Evolutionary conservation across 805 yeast species (phyloP).

Genomic region (Cyberlindnera americana): DNA sequence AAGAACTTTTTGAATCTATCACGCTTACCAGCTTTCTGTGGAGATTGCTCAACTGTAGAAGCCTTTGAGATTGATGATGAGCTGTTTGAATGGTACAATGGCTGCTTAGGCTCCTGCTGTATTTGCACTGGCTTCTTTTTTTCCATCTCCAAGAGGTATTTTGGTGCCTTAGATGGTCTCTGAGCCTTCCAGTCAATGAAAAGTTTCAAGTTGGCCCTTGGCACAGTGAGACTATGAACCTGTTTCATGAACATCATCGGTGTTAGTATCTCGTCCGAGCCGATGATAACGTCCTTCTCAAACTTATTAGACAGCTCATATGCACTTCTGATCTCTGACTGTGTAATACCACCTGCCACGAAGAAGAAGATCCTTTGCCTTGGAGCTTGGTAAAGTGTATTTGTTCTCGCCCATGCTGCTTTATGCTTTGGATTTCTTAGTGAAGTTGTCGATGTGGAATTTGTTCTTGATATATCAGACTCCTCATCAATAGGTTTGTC

Average conservation of each 20-base stretch:
- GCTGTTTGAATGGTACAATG: slow-evolving; percentile 1
- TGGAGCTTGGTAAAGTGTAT: slow-evolving; percentile 32
- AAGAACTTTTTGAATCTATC: slow-evolving; percentile 46
- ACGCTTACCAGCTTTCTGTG: slow-evolving; percentile 41
- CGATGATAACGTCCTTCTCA: slow-evolving; percentile 74
- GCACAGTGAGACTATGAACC: slow-evolving; percentile 33
- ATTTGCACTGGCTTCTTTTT: slow-evolving; percentile 14
- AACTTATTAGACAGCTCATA: slow-evolving; percentile 61
- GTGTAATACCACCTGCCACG: slow-evolving; percentile 87
- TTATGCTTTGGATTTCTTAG: slow-evolving; percentile 68
- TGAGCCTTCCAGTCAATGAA: slow-evolving; percentile 32
- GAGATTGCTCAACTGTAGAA: slow-evolving; percentile 7
- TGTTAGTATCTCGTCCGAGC: slow-evolving; percentile 70
- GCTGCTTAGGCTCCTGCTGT: slow-evolving; percentile 11
- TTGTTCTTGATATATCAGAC: slow-evolving; percentile 29
- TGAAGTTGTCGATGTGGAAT: slow-evolving; percentile 41
- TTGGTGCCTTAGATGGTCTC: slow-evolving; percentile 40
- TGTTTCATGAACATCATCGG: slow-evolving; percentile 42
- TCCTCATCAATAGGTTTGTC: slow-evolving; percentile 61
- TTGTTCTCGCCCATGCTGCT: slow-evolving; percentile 70
- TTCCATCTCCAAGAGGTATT: slow-evolving; percentile 38
- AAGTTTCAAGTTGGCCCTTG: slow-evolving; percentile 41
- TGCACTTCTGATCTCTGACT: slow-evolving; percentile 72
- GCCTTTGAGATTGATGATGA: not conserved
- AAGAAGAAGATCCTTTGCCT: slow-evolving; percentile 75